Evolutionary conservation across 2,329 filamentous ascomycete genomes (phyloP), one percentile per base, ranked within the genome.

Genomic region (Graphilbum ipis-grandicollis): DNA sequence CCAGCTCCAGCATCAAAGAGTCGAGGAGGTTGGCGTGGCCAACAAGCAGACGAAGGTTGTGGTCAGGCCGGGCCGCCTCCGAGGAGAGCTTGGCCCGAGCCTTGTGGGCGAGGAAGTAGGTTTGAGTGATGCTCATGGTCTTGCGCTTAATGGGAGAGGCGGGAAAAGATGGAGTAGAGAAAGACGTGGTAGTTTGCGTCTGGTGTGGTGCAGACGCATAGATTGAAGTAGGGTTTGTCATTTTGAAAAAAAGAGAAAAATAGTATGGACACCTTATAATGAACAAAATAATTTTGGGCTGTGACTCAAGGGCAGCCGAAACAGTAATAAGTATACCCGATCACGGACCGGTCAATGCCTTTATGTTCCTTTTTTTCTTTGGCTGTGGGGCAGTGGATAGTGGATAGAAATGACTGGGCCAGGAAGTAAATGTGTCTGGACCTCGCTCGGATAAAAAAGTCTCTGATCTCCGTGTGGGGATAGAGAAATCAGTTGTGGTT

Each of bases 21-120:
- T 98, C 90, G 57, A 98, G 82, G 34, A 96, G 79, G 70, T 96
- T 98, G 65, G 90, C 90, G 62, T 98, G 90, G 52, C 88, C 90
- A 50, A 98, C 90, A 42, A 98, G 79, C 33, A 92, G 75, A 54
- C 88, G 78, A 45, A 98, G 81, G 66, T 96, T 77, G 70, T 96
- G 90, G 56, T 96, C 88, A 50, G 83, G 68, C 52, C 79, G 79
- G 59, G 77, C 75, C 65, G 90, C 90, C 65, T 96, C 88, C 46
- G 71, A 73, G 47, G 85, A 85, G 54, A 98, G 85, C 84, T 98
- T 98, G 50, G 78, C 79, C 58, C 90, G 77, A 55, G 90, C 90
- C 61, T 86, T 88, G 69, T 93, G 86, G 56, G 90, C 90, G 51
- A 96, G 79, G 66, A 84, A 93, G 79, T 96, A 98, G 43, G 88